These are phyloP conservation scores for Xylaria sp. DNA, from an alignment of 2,329 filamentous ascomycete genomes.

Conservation along the genomic window DNA sequence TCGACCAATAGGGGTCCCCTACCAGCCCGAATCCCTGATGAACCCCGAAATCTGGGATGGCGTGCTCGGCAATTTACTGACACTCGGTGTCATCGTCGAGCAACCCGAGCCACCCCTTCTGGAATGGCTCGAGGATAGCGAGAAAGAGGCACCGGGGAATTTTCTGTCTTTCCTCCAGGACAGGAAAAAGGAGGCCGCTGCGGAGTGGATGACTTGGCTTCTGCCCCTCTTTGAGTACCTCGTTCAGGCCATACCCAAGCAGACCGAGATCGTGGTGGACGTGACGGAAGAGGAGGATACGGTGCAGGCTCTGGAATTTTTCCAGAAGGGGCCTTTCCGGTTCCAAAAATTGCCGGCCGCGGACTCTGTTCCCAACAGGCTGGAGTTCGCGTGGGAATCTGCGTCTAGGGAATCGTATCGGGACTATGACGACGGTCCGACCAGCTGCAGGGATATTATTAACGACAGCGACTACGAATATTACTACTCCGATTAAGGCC, in stretches of 20 bases:
- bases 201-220: constrained; percentile 24
- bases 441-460: constrained; percentile 20
- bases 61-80: constrained; percentile 19
- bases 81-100: constrained; percentile 23
- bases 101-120: constrained; percentile 10
- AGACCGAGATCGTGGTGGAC: constrained; percentile 26
- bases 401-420: constrained; percentile 6
- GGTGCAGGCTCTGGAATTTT: constrained; percentile 20
- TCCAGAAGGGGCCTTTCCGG: constrained; percentile 23
- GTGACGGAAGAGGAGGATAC: constrained; percentile 22
- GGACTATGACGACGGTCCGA: constrained; percentile 12
- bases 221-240: constrained; percentile 28
- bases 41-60: constrained; percentile 21
- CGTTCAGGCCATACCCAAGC: constrained; percentile 15
- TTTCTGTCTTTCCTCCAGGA: constrained; percentile 14
- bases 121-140: constrained; percentile 17
- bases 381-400: constrained; percentile 26
- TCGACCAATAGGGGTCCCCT: constrained; percentile 1
- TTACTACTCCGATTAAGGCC: constrained; percentile 20
- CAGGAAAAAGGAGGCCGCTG: constrained; percentile 16
- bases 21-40: background rate
- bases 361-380: constrained; percentile 17
- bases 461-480: constrained; percentile 19
- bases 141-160: constrained; percentile 1
- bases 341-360: constrained; percentile 18